phyloP scores from a whole-genome alignment of 2,329 filamentous ascomycete species.

The Aureobasidium lini region DNA sequence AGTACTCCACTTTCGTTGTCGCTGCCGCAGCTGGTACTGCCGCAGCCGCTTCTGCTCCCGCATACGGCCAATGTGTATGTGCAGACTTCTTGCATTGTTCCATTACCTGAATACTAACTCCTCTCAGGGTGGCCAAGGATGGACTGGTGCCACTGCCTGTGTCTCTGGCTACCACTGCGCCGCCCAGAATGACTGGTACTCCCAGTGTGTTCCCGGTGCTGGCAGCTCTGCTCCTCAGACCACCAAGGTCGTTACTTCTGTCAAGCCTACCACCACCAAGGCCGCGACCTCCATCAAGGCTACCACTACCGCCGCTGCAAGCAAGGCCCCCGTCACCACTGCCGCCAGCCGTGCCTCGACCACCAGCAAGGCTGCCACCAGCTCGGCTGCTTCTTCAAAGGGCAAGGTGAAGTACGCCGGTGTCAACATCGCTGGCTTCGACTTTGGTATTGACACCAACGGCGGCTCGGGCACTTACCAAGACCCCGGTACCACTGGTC shows the following conservation, averaged over 20 bases:
- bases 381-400: conserved; percentile 6
- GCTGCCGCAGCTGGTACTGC: conserved; percentile 18
- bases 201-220: conserved; percentile 23
- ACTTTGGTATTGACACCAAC: conserved; percentile 31
- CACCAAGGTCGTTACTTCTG: background rate
- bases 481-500: conserved; percentile 27
- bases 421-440: conserved; percentile 27
- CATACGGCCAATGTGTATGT: conserved; percentile 16
- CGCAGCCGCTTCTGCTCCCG: conserved; percentile 14
- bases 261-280: background rate
- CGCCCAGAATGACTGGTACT: conserved; percentile 24
- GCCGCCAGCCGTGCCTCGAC: background rate
- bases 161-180: conserved; percentile 26
- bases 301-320: too few species aligned
- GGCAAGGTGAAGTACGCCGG: conserved; percentile 24
- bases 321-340: background rate
- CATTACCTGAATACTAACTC: conserved; percentile 12
- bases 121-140: conserved; percentile 24
- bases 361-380: conserved; percentile 3
- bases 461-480: conserved; percentile 28
- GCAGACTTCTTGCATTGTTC: too few species aligned
- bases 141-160: conserved; percentile 25
- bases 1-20: conserved; percentile 18
- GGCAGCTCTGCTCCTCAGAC: background rate
- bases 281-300: background rate